These are phyloP conservation scores for Cyclotella distinguenda DNA, from an alignment of 108 stramenopile species.

Conservation along the genomic window DNA sequence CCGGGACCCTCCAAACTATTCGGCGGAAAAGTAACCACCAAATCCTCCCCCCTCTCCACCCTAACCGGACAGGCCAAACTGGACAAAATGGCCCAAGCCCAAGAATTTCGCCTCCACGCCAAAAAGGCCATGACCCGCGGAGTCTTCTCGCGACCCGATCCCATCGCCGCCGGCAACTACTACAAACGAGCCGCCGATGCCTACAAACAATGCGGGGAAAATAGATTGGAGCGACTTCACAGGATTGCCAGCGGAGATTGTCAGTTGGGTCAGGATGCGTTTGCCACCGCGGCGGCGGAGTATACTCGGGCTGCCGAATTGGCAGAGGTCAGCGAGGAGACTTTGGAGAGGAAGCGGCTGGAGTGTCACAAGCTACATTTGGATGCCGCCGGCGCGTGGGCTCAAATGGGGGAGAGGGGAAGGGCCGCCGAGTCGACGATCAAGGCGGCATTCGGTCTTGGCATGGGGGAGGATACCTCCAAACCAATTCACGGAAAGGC, in stretches of 20 bases:
- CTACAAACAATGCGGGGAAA: constrained; percentile 70
- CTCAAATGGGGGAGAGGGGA: constrained; percentile 64
- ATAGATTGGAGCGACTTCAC: constrained; percentile 68
- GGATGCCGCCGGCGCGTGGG: constrained; percentile 72
- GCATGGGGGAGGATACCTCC: constrained; percentile 48
- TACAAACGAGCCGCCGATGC: constrained; percentile 89
- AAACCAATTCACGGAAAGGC: constrained; percentile 48
- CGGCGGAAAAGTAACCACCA: constrained; percentile 17
- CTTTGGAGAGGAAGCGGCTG: constrained; percentile 47
- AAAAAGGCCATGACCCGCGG: constrained; percentile 77
- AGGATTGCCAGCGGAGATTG: constrained; percentile 73
- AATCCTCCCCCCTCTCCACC: constrained; percentile 8
- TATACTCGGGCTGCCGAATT: constrained; percentile 80
- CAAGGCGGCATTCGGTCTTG: constrained; percentile 62
- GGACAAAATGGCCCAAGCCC: constrained; percentile 77
- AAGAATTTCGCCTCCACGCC: constrained; percentile 73
- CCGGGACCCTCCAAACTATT: constrained; percentile 25
- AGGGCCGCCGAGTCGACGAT: constrained; percentile 58
- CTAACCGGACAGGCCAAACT: constrained; percentile 65
- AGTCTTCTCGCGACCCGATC: constrained; percentile 71
- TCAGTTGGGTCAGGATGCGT: constrained; percentile 64
- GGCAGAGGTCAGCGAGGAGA: constrained; percentile 41
- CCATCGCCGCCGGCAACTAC: constrained; percentile 68
- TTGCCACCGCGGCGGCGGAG: constrained; percentile 74
- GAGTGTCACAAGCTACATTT: constrained; percentile 60